phyloP scores from a whole-genome alignment of 768 basidiomycete genomes.

The Coprinopsis marcescibilis region DNA sequence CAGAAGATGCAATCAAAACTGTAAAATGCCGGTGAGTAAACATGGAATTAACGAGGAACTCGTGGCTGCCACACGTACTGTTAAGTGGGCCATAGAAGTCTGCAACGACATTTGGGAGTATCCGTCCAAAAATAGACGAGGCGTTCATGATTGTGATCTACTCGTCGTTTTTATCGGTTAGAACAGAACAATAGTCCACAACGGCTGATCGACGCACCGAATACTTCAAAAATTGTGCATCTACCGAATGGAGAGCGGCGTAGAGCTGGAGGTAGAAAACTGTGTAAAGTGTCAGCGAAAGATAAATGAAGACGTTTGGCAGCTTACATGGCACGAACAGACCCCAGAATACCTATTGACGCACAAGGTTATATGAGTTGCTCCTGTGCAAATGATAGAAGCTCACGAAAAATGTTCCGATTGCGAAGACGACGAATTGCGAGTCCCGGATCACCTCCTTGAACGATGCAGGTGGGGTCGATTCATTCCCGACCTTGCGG shows the following conservation, averaged over 20 bases:
- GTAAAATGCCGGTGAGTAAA: neutral
- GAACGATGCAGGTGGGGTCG: slow-evolving; percentile 20
- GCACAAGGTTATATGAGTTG: neutral
- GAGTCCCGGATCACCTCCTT: slow-evolving; percentile 34
- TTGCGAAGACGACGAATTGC: slow-evolving; percentile 35
- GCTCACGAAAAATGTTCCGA: slow-evolving; percentile 36
- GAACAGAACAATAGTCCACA: neutral
- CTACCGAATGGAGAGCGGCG: slow-evolving; percentile 33
- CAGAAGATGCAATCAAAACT: slow-evolving; percentile 39
- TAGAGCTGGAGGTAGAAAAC: slow-evolving; percentile 51
- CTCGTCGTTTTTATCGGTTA: neutral
- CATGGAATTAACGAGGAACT: slow-evolving; percentile 3
- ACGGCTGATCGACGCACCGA: slow-evolving; percentile 23
- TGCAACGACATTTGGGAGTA: slow-evolving; percentile 49
- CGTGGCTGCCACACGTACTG: slow-evolving; percentile 22
- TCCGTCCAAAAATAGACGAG: slow-evolving; percentile 52
- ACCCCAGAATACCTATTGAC: slow-evolving; percentile 40
- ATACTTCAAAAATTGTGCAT: slow-evolving; percentile 36
- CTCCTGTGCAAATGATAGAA: neutral
- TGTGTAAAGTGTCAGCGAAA: slow-evolving; percentile 13
- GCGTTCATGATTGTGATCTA: slow-evolving; percentile 50
- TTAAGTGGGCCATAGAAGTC: slow-evolving; percentile 46
- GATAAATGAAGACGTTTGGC: neutral
- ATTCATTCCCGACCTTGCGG: slow-evolving; percentile 17
- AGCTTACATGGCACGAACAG: slow-evolving; percentile 44